Evolutionary conservation across 129 eudicot species (phyloP).

Genomic region (Flaveria bidentis): DNA sequence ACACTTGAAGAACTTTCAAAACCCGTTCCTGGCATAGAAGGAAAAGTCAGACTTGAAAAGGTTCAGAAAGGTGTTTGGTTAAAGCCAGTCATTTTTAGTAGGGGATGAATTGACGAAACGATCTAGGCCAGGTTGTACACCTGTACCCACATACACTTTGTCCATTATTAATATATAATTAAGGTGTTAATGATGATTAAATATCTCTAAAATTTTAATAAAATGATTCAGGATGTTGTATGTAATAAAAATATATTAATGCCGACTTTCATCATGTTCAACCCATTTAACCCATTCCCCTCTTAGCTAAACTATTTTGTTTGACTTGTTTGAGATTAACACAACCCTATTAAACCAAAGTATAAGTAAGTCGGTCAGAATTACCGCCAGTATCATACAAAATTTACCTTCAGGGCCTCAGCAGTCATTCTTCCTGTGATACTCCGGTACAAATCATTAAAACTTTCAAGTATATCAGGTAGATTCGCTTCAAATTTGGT

Average conservation of each 20-base stretch:
- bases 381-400: not conserved
- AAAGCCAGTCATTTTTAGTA: not conserved
- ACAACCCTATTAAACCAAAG: not conserved
- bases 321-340: conserved; percentile 1
- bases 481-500: conserved; percentile 86
- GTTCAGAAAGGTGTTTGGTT: not conserved
- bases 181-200: not conserved
- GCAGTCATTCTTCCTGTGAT: conserved; percentile 94
- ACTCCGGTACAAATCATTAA: conserved; percentile 85
- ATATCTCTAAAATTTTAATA: not conserved
- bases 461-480: conserved; percentile 92
- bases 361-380: not conserved
- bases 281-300: not conserved
- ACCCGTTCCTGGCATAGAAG: conserved; percentile 74
- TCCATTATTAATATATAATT: not conserved
- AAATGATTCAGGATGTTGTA: not conserved
- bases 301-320: not conserved
- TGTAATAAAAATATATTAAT: not conserved
- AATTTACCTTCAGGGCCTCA: conserved; percentile 82
- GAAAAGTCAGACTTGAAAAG: not conserved
- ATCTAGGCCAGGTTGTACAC: not conserved
- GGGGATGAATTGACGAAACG: not conserved
- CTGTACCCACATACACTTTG: not conserved
- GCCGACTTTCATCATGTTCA: not conserved
- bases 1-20: conserved; percentile 92